phyloP scores from a whole-genome alignment of 257 asterid genomes.

The Linaria vulgaris region DNA sequence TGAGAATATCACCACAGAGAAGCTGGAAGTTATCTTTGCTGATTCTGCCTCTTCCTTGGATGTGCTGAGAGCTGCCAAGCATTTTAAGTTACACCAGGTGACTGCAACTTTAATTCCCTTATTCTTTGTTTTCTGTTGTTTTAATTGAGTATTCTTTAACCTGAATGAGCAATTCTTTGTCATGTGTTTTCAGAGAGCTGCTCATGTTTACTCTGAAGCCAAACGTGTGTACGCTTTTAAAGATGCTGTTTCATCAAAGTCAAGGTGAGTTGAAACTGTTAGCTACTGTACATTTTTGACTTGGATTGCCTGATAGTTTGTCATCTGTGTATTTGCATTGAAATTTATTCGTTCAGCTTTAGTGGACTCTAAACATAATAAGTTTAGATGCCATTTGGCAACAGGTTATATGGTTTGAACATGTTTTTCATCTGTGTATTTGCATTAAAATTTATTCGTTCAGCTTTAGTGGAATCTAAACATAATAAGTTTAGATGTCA shows the following conservation, averaged over 20 bases:
- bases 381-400: too few relatives aligned
- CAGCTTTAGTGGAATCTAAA: too few relatives aligned
- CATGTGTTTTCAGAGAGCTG: conserved; percentile 69
- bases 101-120: not conserved
- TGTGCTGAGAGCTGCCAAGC: conserved; percentile 75
- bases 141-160: too few relatives aligned
- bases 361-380: too few relatives aligned
- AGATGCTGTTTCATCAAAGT: conserved; percentile 65
- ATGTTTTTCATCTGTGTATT: too few relatives aligned
- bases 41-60: conserved; percentile 83
- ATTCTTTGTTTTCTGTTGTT: too few relatives aligned
- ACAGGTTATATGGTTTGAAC: too few relatives aligned
- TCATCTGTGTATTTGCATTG: too few relatives aligned
- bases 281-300: not conserved
- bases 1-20: conserved; percentile 60
- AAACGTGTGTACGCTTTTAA: conserved; percentile 87
- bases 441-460: too few relatives aligned
- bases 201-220: conserved; percentile 93
- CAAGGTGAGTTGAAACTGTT: conserved; percentile 45
- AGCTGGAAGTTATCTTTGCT: conserved; percentile 60
- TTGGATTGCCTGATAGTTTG: too few relatives aligned
- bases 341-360: too few relatives aligned
- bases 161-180: not conserved
- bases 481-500: too few relatives aligned
- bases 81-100: conserved; percentile 88